Percentiles rank a stretch among this genome's conserved stretches.
phyloP scores from a whole-genome alignment of 176 grass and related monocot genomes.

The Alopecurus myosuroides region DNA sequence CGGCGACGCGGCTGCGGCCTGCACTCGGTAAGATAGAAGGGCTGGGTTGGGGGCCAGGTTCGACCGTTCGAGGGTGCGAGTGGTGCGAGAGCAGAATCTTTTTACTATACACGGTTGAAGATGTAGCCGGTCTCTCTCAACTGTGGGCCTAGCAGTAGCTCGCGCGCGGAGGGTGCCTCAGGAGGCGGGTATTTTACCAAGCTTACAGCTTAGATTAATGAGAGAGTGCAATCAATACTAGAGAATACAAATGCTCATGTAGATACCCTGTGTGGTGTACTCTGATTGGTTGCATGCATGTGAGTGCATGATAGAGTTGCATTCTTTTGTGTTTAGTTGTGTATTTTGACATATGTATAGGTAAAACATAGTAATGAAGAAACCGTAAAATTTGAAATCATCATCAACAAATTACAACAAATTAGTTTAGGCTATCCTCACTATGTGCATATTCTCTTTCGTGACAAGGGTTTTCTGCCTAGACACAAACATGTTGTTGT shows the following conservation, averaged over 20 bases:
- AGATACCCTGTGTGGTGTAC: neutral
- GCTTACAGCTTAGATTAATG: too few relatives aligned
- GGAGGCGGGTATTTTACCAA: too few relatives aligned
- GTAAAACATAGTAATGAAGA: neutral
- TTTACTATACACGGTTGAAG: too few relatives aligned
- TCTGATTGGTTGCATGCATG: neutral
- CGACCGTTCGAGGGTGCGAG: too few relatives aligned
- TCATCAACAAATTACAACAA: neutral
- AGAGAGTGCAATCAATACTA: neutral
- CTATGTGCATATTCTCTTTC: neutral
- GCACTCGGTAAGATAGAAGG: too few relatives aligned
- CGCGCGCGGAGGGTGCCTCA: too few relatives aligned
- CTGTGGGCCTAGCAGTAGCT: too few relatives aligned
- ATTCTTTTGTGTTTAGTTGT: neutral
- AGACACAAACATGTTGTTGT: neutral
- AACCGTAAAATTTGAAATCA: neutral
- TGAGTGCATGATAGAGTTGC: neutral
- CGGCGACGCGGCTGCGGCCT: too few relatives aligned
- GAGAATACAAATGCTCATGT: neutral
- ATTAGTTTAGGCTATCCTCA: neutral
- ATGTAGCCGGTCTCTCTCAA: too few relatives aligned
- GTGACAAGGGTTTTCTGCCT: neutral
- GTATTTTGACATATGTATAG: neutral
- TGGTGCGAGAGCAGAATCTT: too few relatives aligned
- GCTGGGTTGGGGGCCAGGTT: too few relatives aligned